Percentiles rank a stretch among this genome's conserved stretches.
Evolutionary conservation across 2,329 filamentous ascomycete species (phyloP).

Genomic region (Diplodia corticola): DNA sequence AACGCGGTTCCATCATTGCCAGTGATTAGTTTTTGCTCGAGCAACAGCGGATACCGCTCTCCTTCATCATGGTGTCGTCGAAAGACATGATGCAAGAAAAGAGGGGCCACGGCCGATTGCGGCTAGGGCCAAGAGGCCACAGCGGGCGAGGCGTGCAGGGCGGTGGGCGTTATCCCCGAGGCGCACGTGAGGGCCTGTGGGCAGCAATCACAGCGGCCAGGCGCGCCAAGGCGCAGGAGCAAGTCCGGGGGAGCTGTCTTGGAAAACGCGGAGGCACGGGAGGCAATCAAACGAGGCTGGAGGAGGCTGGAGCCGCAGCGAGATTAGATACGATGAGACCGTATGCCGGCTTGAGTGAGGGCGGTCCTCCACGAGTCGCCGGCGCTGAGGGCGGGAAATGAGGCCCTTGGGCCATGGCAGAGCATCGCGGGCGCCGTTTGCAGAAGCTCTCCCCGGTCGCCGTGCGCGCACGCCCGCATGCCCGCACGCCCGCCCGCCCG

Average conservation of each 20-base stretch:
- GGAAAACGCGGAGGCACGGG: conserved; percentile 9
- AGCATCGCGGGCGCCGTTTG: conserved; percentile 4
- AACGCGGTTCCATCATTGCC: background rate
- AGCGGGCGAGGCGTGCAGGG: background rate
- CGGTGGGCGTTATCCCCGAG: background rate
- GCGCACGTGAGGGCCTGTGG: background rate
- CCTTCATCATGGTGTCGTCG: conserved; percentile 4
- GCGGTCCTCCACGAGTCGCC: conserved; percentile 6
- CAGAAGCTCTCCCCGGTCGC: background rate
- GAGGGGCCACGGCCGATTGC: conserved; percentile 3
- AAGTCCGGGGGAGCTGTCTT: conserved; percentile 9
- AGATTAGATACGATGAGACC: conserved; percentile 23
- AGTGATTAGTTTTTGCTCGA: conserved; percentile 11
- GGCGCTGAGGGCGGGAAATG: conserved; percentile 15
- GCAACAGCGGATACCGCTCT: background rate
- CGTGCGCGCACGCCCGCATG: background rate
- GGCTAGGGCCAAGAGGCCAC: background rate
- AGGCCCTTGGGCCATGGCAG: conserved; percentile 6
- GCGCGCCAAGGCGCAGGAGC: background rate
- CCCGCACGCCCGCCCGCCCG: background rate
- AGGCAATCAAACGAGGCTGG: conserved; percentile 17
- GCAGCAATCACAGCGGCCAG: background rate
- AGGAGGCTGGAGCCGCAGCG: conserved; percentile 3
- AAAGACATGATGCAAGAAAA: conserved; percentile 23
- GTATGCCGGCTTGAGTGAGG: conserved; percentile 16